Base-by-base conservation (phyloP, 164 flowering plant species). In the Nymphaea thermarum region DNA sequence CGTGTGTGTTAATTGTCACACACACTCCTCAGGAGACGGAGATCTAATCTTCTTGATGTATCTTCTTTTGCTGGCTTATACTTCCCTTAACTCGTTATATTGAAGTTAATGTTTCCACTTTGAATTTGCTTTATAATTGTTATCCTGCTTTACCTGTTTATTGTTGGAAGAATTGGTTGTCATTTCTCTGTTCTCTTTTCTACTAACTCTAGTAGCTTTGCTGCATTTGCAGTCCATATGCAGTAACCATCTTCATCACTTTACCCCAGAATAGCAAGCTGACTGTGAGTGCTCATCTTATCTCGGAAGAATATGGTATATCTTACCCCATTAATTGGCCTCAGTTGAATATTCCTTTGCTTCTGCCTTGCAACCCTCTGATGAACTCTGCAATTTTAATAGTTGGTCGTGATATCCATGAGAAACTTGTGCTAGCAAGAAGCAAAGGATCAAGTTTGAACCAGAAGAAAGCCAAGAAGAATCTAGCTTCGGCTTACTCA, bases 391-490 rank as follows among this genome's bases (percentile, higher is more conserved):
- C n/a, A 17, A 17, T 14, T 3, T 62, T n/a, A 72, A 67, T 84
- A 95, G 99, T 90, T 84, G 97, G 99, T 65, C 76, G 89, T 42
- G 99, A 95, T 77, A 62, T 90, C 65, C 91, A 85, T 74, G 80
- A 82, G 53, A 86, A 75, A 60, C 78, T 89, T 63, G 15, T 74
- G 63, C 44, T 87, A 68, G 73, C 65, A 18, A 78, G 68, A 65
- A 82, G 75, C 25, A 74, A 44, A 63, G 75, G 72, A 66, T 71
- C 80, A 44, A 75, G 72, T 66, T 44, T 44, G 51, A 71, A 68
- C 59, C 53, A n/a, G 16, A 74, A 44, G 67, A 63, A 63, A 53
- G 69, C 76, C 72, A 75, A 65, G 17, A 75, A 61, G 67, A 71
- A 66, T 60, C 71, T 71, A n/a, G 59, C 75, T 44, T 68, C 78